Evolutionary conservation across 1,139 yeast species (phyloP).

Genomic region (Candida freyschussii): DNA sequence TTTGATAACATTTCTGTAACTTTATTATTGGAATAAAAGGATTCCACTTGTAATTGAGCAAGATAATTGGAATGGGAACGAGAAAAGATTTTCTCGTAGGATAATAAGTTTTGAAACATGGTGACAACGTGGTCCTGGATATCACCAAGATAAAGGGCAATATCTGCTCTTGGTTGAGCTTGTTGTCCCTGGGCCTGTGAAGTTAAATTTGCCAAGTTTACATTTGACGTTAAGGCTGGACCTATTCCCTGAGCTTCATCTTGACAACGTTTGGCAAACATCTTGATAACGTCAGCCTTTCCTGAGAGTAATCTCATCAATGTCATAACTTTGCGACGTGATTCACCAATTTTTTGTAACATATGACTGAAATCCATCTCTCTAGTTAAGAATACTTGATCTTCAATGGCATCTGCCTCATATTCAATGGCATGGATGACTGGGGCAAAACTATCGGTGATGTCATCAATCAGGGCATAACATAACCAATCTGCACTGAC

Average conservation of each 20-base stretch:
- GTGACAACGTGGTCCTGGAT: slow-evolving; percentile 96
- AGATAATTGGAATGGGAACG: slow-evolving; percentile 88
- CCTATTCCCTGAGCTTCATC: slow-evolving; percentile 44
- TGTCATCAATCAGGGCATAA: slow-evolving; percentile 89
- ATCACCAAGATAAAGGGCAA: slow-evolving; percentile 88
- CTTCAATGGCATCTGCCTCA: slow-evolving; percentile 92
- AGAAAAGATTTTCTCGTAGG: slow-evolving; percentile 89
- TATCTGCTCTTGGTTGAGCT: slow-evolving; percentile 75
- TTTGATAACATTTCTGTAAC: slow-evolving; percentile 85
- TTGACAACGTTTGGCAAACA: slow-evolving; percentile 95
- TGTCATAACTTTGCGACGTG: slow-evolving; percentile 88
- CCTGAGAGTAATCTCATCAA: slow-evolving; percentile 86
- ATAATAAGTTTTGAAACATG: slow-evolving; percentile 84
- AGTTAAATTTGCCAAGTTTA: slow-evolving; percentile 31
- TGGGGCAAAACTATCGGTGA: slow-evolving; percentile 91
- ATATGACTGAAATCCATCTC: slow-evolving; percentile 64
- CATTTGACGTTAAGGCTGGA: slow-evolving; percentile 32
- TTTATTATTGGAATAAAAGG: slow-evolving; percentile 76
- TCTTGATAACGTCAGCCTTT: slow-evolving; percentile 94
- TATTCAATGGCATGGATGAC: slow-evolving; percentile 80
- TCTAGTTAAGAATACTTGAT: slow-evolving; percentile 63
- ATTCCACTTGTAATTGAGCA: slow-evolving; percentile 91
- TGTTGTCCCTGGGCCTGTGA: slow-evolving; percentile 13
- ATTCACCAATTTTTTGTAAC: slow-evolving; percentile 81
- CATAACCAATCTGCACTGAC: slow-evolving; percentile 93